phyloP scores from a whole-genome alignment of 192 early-diverging fungal genomes.

The Mortierella claussenii region DNA sequence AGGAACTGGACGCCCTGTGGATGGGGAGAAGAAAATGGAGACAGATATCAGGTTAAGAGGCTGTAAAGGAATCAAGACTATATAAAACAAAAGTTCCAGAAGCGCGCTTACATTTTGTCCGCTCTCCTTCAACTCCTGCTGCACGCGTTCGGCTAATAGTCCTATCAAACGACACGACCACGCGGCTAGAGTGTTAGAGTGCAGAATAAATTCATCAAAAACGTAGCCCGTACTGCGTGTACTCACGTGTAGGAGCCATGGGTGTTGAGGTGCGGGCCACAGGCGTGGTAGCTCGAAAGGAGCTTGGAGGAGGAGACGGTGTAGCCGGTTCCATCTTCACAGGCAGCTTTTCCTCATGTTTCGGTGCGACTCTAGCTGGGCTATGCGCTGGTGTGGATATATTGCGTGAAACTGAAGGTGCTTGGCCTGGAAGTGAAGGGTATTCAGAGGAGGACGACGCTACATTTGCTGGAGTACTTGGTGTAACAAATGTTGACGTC shows the following conservation, averaged over 20 bases:
- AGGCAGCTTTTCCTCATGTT: neutral
- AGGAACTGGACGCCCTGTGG: slow-evolving; percentile 3
- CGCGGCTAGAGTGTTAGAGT: too few species aligned
- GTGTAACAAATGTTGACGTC: neutral
- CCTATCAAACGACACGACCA: neutral
- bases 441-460: too few species aligned
- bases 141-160: neutral
- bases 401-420: too few species aligned
- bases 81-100: neutral
- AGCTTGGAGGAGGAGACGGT: neutral
- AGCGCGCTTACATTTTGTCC: neutral
- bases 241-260: too few species aligned
- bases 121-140: neutral
- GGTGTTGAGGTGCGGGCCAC: too few species aligned
- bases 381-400: neutral
- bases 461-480: too few species aligned
- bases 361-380: neutral
- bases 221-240: too few species aligned
- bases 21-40: neutral
- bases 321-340: neutral
- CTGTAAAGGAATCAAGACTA: neutral
- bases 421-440: too few species aligned
- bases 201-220: too few species aligned
- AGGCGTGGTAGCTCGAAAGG: neutral
- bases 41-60: neutral